Evolutionary conservation across 208 protist genomes (phyloP).

Genomic region (Tritrichomonas musculus): DNA sequence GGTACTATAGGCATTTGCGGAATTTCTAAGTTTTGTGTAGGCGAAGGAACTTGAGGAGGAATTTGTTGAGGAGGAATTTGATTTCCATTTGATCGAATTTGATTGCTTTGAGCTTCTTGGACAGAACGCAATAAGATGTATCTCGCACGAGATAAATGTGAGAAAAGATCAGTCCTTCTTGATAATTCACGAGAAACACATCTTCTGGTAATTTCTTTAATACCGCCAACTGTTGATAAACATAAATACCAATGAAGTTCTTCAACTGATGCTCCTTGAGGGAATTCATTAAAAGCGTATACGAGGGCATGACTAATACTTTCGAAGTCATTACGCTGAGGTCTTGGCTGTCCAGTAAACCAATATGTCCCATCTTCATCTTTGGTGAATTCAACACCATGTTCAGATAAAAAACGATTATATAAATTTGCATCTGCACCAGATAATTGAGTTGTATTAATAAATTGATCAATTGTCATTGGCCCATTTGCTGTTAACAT

Average conservation of each 20-base stretch:
- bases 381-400: background rate
- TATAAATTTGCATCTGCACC: background rate
- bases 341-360: background rate
- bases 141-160: background rate
- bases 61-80: too few relatives aligned
- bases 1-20: too few relatives aligned
- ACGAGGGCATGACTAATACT: background rate
- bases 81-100: too few relatives aligned
- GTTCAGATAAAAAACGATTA: background rate
- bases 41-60: too few relatives aligned
- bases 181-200: slow-evolving; percentile 1
- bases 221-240: background rate
- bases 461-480: slow-evolving; percentile 29
- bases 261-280: background rate
- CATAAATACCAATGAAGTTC: background rate
- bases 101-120: too few relatives aligned
- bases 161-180: background rate
- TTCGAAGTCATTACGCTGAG: background rate
- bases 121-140: background rate
- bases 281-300: background rate
- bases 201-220: background rate
- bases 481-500: slow-evolving; percentile 19
- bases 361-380: slow-evolving; percentile 1
- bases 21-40: too few relatives aligned
- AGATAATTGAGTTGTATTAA: background rate